Base-by-base conservation (phyloP, 2,329 filamentous ascomycete genomes). In the Sclerotiophoma versabilis region DNA sequence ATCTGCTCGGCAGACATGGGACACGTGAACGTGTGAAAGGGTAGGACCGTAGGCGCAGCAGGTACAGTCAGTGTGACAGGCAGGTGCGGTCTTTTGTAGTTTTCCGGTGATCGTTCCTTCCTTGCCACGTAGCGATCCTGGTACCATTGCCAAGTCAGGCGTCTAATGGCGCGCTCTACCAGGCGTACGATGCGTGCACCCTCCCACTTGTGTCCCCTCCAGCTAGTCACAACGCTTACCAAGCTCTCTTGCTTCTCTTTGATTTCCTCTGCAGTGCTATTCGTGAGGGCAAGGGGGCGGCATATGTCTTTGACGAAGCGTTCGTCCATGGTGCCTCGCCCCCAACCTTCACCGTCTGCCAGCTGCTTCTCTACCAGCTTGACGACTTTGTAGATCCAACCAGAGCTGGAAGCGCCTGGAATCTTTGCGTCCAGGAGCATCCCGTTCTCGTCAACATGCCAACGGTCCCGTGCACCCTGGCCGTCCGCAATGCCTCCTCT, bases 21-120 rank as follows among this genome's bases (percentile, higher is more conserved):
- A 61, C 91, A 96, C 1, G 95, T 99, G 69, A 99, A 99, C 0
- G 95, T 98, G 74, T 99, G 95, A 70, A 99, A 99, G 0, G 95
- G 95, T 1, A 99, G 81, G 1, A 99, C 93, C 0, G 95, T 99
- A 2, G 95, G 95, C 5, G 95, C 93, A 25, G 90, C 87, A 4
- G 95, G 95, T 9, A 96, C 84, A 0, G 89, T 84, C 26, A 99
- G 80, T 34, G 83, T 83, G 3, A 81, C 75, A 4, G 93, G 95
- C 10, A 96, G 79, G 55, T 86, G 87, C 10, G 91, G 90, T 45
- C 95, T 82, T 27, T 79, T 77, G 72, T 97, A 97, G 62, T 78
- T 81, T 10, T 81, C 81, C 6, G 77, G 63, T 4, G 83, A 76
- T 19, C 85, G 83, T 49, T 85, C 81, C 60, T 81, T 59, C 81